Percentiles rank a stretch among this genome's conserved stretches.
phyloP scores from a whole-genome alignment of 345 rosid genomes.

The Eucalyptus marginata region DNA sequence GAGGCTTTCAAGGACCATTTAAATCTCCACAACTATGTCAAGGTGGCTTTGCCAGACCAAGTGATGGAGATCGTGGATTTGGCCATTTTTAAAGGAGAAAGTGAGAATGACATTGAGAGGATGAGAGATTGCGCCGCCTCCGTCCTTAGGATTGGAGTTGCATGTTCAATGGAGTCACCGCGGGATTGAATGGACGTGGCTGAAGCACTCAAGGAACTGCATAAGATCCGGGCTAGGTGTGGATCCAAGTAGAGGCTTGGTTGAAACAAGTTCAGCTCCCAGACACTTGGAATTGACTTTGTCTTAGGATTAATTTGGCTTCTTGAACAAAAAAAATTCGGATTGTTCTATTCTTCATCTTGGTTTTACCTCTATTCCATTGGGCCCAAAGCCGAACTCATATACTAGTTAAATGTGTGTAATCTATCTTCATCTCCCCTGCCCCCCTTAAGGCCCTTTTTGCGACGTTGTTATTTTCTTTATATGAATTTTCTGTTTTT shows the following conservation, averaged over 20 bases:
- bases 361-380: too few relatives aligned
- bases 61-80: neutral
- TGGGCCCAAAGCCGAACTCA: too few relatives aligned
- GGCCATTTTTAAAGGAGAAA: neutral
- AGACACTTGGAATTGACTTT: too few relatives aligned
- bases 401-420: fast-evolving
- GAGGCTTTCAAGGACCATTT: neutral
- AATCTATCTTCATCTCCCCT: too few relatives aligned
- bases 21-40: neutral
- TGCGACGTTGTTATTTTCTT: too few relatives aligned
- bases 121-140: neutral
- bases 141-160: neutral
- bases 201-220: neutral
- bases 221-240: neutral
- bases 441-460: too few relatives aligned
- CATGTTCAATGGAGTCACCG: neutral
- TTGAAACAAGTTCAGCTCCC: neutral
- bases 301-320: too few relatives aligned
- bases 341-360: neutral
- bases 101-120: neutral
- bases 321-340: too few relatives aligned
- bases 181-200: neutral
- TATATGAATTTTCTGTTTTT: too few relatives aligned
- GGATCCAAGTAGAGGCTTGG: neutral
- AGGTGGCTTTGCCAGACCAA: neutral